These are phyloP conservation scores for Ophiostoma tasmaniense DNA, from an alignment of 2,329 filamentous ascomycete genomes.

Conservation along the genomic window DNA sequence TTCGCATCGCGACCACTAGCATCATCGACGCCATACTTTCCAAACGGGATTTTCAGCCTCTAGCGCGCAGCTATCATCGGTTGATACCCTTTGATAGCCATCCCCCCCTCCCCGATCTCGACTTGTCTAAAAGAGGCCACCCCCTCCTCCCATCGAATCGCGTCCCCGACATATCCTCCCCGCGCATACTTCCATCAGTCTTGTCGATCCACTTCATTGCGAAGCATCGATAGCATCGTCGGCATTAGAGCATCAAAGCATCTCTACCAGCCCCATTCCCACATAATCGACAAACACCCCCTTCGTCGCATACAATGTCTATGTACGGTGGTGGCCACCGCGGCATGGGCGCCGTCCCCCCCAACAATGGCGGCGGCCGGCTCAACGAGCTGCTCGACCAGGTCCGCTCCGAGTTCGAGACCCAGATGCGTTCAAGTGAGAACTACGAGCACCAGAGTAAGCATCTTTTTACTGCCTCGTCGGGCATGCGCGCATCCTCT, in stretches of 20 bases:
- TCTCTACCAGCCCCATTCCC: not conserved
- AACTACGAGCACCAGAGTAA: slow-evolving; percentile 91
- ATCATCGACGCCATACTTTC: not conserved
- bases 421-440: slow-evolving; percentile 68
- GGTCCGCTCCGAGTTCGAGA: slow-evolving; percentile 84
- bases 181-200: not conserved
- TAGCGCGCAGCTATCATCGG: not conserved
- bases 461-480: slow-evolving; percentile 27
- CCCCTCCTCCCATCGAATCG: not conserved
- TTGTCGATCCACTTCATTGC: not conserved
- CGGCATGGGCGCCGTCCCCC: slow-evolving; percentile 64
- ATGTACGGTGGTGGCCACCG: slow-evolving; percentile 81
- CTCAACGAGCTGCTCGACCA: slow-evolving; percentile 88
- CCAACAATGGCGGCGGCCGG: slow-evolving; percentile 47
- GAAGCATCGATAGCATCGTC: not conserved
- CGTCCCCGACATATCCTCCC: not conserved
- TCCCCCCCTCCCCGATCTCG: not conserved
- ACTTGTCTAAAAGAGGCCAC: not conserved
- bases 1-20: not conserved
- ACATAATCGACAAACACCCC: not conserved
- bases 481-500: not conserved
- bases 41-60: not conserved
- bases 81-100: not conserved
- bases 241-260: not conserved
- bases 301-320: slow-evolving; percentile 38